These are phyloP conservation scores for Teratosphaeria destructans DNA, from an alignment of 2,329 filamentous ascomycete species.

Conservation along the genomic window DNA sequence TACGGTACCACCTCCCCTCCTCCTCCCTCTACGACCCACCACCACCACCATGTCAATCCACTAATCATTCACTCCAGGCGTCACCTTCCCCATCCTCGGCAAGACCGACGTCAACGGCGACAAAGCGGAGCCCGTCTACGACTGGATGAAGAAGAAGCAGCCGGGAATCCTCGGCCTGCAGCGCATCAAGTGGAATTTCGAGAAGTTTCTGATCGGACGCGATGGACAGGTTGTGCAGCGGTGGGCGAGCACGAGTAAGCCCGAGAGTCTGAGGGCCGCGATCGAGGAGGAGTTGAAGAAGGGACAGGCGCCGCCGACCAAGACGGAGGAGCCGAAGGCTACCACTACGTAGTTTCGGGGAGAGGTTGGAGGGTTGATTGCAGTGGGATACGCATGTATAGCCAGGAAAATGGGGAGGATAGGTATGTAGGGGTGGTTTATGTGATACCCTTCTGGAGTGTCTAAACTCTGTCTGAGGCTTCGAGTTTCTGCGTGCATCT, in stretches of 20 bases:
- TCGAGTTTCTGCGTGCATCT: neutral
- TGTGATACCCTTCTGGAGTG: neutral
- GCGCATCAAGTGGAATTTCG: slow-evolving; percentile 98
- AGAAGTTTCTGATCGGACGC: slow-evolving; percentile 85
- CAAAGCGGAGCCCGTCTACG: slow-evolving; percentile 65
- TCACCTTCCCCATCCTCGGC: slow-evolving; percentile 79
- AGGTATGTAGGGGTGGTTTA: neutral
- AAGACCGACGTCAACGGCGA: slow-evolving; percentile 94
- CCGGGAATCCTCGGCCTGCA: slow-evolving; percentile 80
- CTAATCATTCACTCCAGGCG: slow-evolving; percentile 26
- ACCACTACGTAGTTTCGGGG: neutral
- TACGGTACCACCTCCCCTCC: slow-evolving; percentile 46
- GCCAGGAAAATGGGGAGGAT: neutral
- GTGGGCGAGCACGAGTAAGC: slow-evolving; percentile 84
- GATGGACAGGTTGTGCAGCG: slow-evolving; percentile 78
- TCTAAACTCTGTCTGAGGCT: neutral
- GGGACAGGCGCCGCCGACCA: neutral
- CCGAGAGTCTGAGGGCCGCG: slow-evolving; percentile 63
- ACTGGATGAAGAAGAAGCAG: slow-evolving; percentile 62
- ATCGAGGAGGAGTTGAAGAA: slow-evolving; percentile 19
- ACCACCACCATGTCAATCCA: neutral
- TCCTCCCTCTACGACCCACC: neutral
- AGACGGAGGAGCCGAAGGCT: neutral
- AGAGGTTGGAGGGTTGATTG: neutral
- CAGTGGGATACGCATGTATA: neutral